Conservation (phyloP, 2,329 filamentous ascomycete species). For the Aspergillus proliferans region DNA sequence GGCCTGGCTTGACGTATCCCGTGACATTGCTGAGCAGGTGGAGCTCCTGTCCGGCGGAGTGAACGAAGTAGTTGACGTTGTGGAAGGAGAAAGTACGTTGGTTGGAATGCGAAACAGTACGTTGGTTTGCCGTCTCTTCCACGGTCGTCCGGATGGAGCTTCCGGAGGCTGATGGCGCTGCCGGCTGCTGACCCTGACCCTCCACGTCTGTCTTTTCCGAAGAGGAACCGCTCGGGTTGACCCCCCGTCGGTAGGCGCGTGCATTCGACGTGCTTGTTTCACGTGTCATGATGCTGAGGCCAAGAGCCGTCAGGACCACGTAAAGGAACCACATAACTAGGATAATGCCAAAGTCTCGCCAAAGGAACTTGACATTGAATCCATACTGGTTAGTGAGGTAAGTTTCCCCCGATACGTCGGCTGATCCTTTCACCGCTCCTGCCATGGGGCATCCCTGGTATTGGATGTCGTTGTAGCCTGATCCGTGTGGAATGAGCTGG, state of each 20-base stretch:
- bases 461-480: conserved; percentile 26
- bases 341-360: conserved; percentile 72
- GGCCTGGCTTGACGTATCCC: conserved; percentile 66
- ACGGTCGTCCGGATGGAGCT: too few relatives aligned
- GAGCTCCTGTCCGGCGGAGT: conserved; percentile 30
- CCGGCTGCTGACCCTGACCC: too few relatives aligned
- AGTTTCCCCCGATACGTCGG: conserved; percentile 42
- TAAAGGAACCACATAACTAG: conserved; percentile 43
- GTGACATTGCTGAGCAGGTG: conserved; percentile 52
- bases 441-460: conserved; percentile 52
- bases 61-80: conserved; percentile 63
- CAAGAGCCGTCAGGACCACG: not conserved
- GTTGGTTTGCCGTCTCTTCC: too few relatives aligned
- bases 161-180: too few relatives aligned
- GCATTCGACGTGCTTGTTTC: not conserved
- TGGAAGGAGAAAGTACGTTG: conserved; percentile 69
- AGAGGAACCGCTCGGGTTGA: too few relatives aligned
- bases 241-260: not conserved
- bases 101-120: too few relatives aligned
- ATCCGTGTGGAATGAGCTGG: conserved; percentile 48
- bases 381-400: conserved; percentile 27
- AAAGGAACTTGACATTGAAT: conserved; percentile 50
- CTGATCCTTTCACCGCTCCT: conserved; percentile 44
- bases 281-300: not conserved
- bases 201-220: too few relatives aligned